Percentiles rank a stretch among this genome's conserved stretches.
These are phyloP conservation scores for Phytophthora chlamydospora DNA, from an alignment of 352 stramenopile species.

Conservation along the genomic window DNA sequence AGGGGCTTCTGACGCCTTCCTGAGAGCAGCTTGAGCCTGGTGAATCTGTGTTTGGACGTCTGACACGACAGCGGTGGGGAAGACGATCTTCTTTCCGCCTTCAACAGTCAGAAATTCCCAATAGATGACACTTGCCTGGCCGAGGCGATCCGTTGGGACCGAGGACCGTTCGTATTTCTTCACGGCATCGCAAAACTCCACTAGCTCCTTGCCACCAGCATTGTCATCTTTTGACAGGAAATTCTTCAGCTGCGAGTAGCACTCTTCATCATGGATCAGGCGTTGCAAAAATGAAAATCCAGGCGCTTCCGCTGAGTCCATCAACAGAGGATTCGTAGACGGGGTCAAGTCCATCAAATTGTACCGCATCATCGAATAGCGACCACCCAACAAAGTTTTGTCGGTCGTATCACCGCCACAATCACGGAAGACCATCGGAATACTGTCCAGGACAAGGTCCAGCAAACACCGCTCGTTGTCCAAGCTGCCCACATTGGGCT, in stretches of 20 bases:
- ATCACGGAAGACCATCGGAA: conserved; percentile 88
- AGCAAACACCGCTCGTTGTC: conserved; percentile 81
- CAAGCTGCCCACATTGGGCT: conserved; percentile 77
- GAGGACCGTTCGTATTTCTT: conserved; percentile 84
- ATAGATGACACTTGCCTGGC: conserved; percentile 80
- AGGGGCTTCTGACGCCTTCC: conserved; percentile 13
- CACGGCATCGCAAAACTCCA: conserved; percentile 85
- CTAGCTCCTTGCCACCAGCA: conserved; percentile 60
- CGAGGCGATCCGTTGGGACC: conserved; percentile 69
- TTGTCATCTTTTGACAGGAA: conserved; percentile 74
- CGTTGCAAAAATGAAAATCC: conserved; percentile 90
- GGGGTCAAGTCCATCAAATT: conserved; percentile 63
- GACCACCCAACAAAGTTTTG: conserved; percentile 84
- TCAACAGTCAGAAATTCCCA: conserved; percentile 84
- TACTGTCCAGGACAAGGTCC: conserved; percentile 83
- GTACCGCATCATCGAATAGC: conserved; percentile 81
- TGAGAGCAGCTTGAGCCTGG: conserved; percentile 50
- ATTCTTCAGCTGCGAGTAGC: conserved; percentile 79
- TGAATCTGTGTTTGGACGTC: conserved; percentile 76
- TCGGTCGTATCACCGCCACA: conserved; percentile 86
- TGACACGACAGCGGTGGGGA: conserved; percentile 53
- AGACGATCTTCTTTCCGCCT: conserved; percentile 63
- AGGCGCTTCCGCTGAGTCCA: conserved; percentile 64
- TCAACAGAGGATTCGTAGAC: conserved; percentile 56
- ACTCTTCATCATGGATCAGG: conserved; percentile 89